These are phyloP conservation scores for Colletotrichum simmondsii DNA, from an alignment of 2,329 filamentous ascomycete species.

Conservation along the genomic window DNA sequence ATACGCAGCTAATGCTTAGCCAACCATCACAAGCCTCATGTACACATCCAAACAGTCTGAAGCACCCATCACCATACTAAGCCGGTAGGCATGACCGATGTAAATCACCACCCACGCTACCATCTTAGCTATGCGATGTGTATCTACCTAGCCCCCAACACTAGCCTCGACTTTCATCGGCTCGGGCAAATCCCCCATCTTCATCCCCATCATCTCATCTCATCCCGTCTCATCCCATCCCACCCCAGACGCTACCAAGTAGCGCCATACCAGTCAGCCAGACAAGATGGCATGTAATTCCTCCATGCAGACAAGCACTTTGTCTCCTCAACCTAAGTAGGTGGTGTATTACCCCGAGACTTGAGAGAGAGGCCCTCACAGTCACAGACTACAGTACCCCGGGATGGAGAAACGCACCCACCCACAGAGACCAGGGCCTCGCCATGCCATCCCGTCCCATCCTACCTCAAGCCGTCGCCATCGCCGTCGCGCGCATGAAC, in stretches of 20 bases:
- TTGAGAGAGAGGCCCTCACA: background rate
- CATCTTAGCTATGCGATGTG: background rate
- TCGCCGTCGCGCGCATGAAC: constrained; percentile 26
- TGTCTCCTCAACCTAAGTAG: background rate
- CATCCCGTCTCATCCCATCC: constrained; percentile 8
- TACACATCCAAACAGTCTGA: background rate
- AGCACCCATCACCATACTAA: background rate
- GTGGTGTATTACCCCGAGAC: too few species aligned
- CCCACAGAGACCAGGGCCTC: background rate
- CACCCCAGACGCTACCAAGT: background rate
- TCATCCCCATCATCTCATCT: constrained; percentile 15
- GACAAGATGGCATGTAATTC: background rate
- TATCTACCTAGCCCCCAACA: background rate
- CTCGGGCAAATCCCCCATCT: constrained; percentile 4
- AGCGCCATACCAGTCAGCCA: background rate
- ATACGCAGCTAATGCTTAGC: background rate
- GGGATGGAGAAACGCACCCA: background rate
- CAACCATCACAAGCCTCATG: background rate
- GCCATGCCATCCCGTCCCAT: constrained; percentile 1
- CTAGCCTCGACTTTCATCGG: background rate
- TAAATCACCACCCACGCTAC: background rate
- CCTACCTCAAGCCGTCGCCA: background rate
- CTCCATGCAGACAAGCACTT: background rate
- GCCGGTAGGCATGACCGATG: background rate
- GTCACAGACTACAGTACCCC: background rate